Base-by-base conservation (phyloP, 139 green algal species). In the Tetradesmus lagerheimii region DNA sequence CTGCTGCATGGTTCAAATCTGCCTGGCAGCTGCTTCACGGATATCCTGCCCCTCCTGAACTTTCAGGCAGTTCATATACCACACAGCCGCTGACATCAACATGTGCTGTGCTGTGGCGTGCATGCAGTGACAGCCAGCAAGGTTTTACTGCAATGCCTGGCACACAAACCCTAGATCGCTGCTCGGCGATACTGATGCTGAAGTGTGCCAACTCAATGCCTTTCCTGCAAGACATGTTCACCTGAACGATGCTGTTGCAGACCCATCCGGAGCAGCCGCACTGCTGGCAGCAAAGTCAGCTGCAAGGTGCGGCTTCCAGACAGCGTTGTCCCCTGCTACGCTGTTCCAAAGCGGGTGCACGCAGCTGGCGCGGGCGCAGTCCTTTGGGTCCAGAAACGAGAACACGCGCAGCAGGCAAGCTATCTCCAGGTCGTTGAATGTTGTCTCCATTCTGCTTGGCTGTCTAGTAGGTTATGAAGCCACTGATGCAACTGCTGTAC, bases 391-490 rank as follows among this genome's bases (percentile, higher is more conserved):
- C 12, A 91, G 78, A 6, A 50, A 20, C 25, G 77, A n/a, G 37
- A 91, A 91, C 5, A 87, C 31, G 15, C 38, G 35, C 23, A 67
- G n/a, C 8, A 91, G 35, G 62, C 87, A 91, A 20, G 87, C 37
- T 4, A 74, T 64, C n/a, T 64, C 78, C 18, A 91, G n/a, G 43
- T 91, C 87, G 64, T 91, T 87, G 50, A 91, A 64, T 35, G 41
- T 16, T 83, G 85, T 89, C 43, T 71, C 77, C 35, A 39, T 53
- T 31, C 38, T 39, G 77, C 37, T 39, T 11, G 62, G 38, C 75
- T 34, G 11, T 18, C 77, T n/a, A 35, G 38, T 6, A 53, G 77
- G 38, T 29, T 39, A 5, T 23, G 1, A 25, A n/a, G 75, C 20
- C 35, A 41, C 2, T 27, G 5, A 39, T 47, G 35, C 35, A 35